phyloP scores from a whole-genome alignment of 768 basidiomycete species.

The Calocera cornea region DNA sequence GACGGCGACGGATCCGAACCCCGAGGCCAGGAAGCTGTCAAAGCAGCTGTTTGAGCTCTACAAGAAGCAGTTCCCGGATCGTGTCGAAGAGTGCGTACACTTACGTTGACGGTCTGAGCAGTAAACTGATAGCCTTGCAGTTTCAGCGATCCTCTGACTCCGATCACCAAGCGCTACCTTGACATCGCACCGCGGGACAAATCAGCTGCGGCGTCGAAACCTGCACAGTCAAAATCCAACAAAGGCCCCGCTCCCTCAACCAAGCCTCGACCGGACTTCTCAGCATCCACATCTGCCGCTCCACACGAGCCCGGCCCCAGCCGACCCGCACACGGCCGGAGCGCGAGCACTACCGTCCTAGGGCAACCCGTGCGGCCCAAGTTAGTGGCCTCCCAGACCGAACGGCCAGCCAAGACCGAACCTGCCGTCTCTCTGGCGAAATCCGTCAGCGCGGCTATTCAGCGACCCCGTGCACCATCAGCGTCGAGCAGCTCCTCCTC shows the following conservation, averaged over 20 bases:
- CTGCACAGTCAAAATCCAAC: background rate
- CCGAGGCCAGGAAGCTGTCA: conserved; percentile 57
- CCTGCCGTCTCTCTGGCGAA: background rate
- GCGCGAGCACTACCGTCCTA: background rate
- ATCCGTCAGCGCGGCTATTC: background rate
- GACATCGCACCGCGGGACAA: conserved; percentile 29
- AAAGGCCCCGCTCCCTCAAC: background rate
- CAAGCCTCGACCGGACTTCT: background rate
- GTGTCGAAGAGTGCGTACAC: conserved; percentile 47
- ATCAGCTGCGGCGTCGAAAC: background rate
- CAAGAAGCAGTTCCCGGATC: conserved; percentile 48
- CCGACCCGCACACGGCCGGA: background rate
- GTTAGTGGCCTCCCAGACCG: background rate
- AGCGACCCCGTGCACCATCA: background rate
- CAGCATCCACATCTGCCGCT: background rate
- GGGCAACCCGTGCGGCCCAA: background rate
- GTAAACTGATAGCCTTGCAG: conserved; percentile 27
- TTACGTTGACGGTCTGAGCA: background rate
- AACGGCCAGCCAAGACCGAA: background rate
- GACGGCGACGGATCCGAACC: conserved; percentile 58
- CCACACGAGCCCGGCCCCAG: background rate
- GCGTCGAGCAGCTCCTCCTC: background rate
- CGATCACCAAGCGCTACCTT: conserved; percentile 63
- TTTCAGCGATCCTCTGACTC: conserved; percentile 59
- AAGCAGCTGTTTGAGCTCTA: conserved; percentile 66